Evolutionary conservation across 2,329 filamentous ascomycete genomes (phyloP), one percentile per base, ranked within the genome.

Genomic region (Thelonectria olida): DNA sequence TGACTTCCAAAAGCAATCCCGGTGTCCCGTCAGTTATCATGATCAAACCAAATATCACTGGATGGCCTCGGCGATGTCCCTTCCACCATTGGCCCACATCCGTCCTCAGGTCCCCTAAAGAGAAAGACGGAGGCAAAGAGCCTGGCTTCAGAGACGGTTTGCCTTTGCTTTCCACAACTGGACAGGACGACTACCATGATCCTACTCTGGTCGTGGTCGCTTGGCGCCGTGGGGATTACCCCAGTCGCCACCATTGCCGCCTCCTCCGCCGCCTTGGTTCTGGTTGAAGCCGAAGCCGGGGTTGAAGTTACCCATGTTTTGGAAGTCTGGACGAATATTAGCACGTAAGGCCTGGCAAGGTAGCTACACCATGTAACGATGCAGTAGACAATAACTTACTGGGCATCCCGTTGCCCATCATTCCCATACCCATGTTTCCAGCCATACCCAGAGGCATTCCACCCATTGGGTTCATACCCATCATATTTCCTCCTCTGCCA

Each of bases 171-270:
- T 42, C 44, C 49, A 27, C 10, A 17, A 17, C 22, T 27, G 36
- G 22, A 20, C 23, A 42, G 34, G 19, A 49, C 36, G 48, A 48
- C 52, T 31, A 45, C 55, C 62, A 36, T 25, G 34, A 42, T 56
- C 49, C 76, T 81, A 85, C 74, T 94, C 92, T 62, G 91, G 91
- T 64, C 92, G 86, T 67, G 91, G 90, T 67, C 92, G 84, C 80
- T 96, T 96, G 4, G 89, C 88, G 27, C 91, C 91, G 68, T 95
- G 92, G 6, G 92, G 92, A 72, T 95, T 95, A 82, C 91, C 92
- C 77, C 88, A 88, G 56, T 89, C 89, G 59, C 88, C 79, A 55
- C 78, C 79, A 47, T 19, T 19, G 3, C 12, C 12, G 15, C 77
- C 80, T 8, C 77, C 80, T 39, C 78, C 78, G 48, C 76, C 77